Percentiles rank a stretch among this genome's conserved stretches.
phyloP scores from a whole-genome alignment of 2,329 filamentous ascomycete species.

The Diaporthe citrichinensis region DNA sequence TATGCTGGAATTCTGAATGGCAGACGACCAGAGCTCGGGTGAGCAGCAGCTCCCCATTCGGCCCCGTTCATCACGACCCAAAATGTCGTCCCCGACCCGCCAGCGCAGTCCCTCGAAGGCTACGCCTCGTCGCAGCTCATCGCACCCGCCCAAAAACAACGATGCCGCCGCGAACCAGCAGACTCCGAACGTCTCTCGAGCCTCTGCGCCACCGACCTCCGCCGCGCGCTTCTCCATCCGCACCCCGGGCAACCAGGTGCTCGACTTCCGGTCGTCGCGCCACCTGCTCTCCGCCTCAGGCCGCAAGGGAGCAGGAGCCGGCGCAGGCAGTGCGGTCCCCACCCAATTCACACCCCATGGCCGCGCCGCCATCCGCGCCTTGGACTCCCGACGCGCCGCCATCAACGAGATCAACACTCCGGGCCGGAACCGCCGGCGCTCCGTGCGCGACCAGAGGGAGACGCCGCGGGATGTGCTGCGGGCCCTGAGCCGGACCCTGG shows the following conservation, averaged over 20 bases:
- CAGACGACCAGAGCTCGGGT: constrained; percentile 34
- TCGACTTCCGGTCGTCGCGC: constrained; percentile 51
- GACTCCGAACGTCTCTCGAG: constrained; percentile 26
- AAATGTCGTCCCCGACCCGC: constrained; percentile 29
- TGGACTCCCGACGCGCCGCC: constrained; percentile 71
- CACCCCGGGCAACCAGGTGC: constrained; percentile 56
- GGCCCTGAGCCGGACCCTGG: constrained; percentile 68
- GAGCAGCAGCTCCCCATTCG: constrained; percentile 40
- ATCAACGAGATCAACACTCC: constrained; percentile 73
- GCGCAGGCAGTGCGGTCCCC: constrained; percentile 33
- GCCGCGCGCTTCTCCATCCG: constrained; percentile 55
- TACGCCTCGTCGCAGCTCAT: constrained; percentile 40
- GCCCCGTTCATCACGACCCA: constrained; percentile 28
- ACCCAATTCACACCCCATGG: constrained; percentile 68
- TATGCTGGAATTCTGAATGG: constrained; percentile 38
- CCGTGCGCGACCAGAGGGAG: constrained; percentile 68
- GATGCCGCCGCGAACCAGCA: constrained; percentile 6
- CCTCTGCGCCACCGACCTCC: constrained; percentile 55
- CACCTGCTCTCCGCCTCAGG: constrained; percentile 62
- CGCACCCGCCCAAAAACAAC: constrained; percentile 31
- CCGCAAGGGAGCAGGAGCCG: constrained; percentile 54
- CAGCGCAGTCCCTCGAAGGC: constrained; percentile 27
- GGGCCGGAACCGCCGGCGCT: constrained; percentile 70
- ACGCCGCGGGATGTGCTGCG: constrained; percentile 68
- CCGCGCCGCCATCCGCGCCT: constrained; percentile 70